A percentile compares a stretch with the other conserved stretches of the same genome.
Conservation (phyloP, 2,329 filamentous ascomycete genomes). For the Lasiodiplodia sp. region DNA sequence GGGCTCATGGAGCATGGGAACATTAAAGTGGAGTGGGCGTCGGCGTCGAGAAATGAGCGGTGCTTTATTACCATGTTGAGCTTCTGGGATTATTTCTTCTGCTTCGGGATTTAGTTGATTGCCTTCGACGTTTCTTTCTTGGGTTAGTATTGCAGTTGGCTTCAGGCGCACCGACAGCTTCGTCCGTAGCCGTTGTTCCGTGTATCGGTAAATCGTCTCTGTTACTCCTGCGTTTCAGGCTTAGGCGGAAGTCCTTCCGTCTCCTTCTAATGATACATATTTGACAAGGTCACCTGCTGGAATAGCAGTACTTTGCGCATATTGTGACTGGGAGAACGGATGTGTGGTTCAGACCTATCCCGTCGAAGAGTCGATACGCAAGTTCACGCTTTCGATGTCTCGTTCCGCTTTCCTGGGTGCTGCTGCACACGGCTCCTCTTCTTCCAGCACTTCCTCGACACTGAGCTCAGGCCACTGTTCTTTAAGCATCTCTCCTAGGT, state of each 20-base stretch:
- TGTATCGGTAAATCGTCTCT: conserved; percentile 18
- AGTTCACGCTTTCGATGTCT: neutral
- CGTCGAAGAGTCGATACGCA: neutral
- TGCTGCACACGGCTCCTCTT: conserved; percentile 35
- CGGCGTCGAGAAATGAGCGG: conserved; percentile 24
- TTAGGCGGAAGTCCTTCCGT: neutral
- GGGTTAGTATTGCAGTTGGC: conserved; percentile 20
- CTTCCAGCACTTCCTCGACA: conserved; percentile 47
- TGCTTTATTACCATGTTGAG: conserved; percentile 13
- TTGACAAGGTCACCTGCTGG: conserved; percentile 4
- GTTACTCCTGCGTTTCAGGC: conserved; percentile 11
- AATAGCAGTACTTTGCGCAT: neutral
- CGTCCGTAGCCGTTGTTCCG: conserved; percentile 1
- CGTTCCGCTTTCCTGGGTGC: neutral
- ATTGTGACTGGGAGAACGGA: neutral
- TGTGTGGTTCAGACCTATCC: conserved; percentile 43
- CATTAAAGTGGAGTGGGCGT: conserved; percentile 28
- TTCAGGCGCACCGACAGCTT: conserved; percentile 5
- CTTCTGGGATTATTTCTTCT: neutral
- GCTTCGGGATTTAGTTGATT: conserved; percentile 6
- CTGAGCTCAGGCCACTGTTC: conserved; percentile 40
- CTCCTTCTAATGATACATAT: conserved; percentile 27
- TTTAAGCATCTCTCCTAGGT: conserved; percentile 40
- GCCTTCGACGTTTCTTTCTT: conserved; percentile 15
- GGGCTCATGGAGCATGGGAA: conserved; percentile 28